Evolutionary conservation across 192 early-diverging fungal species (phyloP).

Genomic region (Dissophora globulifera): DNA sequence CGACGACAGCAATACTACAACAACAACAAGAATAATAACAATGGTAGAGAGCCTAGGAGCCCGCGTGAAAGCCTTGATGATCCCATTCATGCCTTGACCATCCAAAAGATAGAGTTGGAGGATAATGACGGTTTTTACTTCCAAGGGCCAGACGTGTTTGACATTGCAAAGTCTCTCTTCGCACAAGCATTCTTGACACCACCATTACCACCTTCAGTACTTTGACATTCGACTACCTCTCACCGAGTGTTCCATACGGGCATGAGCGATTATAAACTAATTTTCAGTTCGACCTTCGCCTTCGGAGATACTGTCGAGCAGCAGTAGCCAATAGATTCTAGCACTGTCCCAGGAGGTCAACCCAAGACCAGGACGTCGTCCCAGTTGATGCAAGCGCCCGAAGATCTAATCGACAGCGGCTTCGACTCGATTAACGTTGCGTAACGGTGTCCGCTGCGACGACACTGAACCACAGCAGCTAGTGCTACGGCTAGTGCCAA

Average conservation of each 20-base stretch:
- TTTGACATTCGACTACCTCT: slow-evolving; percentile 16
- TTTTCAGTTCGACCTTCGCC: slow-evolving; percentile 2
- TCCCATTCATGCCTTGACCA: slow-evolving; percentile 9
- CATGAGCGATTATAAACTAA: slow-evolving; percentile 4
- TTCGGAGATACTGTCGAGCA: no score
- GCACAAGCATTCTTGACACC: slow-evolving; percentile 26
- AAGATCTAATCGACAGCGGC: slow-evolving; percentile 28
- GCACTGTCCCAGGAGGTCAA: no score
- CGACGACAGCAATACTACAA: not conserved
- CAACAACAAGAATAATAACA: slow-evolving; percentile 1
- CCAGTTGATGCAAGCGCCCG: slow-evolving; percentile 20
- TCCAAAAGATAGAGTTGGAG: slow-evolving; percentile 7
- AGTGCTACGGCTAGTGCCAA: not conserved
- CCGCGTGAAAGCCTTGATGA: slow-evolving; percentile 43
- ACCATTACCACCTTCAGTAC: slow-evolving; percentile 26
- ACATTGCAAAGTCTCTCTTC: slow-evolving; percentile 3
- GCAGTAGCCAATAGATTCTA: no score
- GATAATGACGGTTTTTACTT: not conserved
- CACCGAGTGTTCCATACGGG: slow-evolving; percentile 8
- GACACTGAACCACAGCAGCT: slow-evolving; percentile 22
- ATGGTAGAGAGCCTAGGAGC: not conserved
- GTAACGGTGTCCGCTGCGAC: slow-evolving; percentile 29
- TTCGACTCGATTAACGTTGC: slow-evolving; percentile 22
- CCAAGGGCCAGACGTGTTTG: not conserved
- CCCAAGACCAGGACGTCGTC: slow-evolving; percentile 19